phyloP scores from a whole-genome alignment of 208 protist genomes.

The Vickermania ingenoplastis region DNA sequence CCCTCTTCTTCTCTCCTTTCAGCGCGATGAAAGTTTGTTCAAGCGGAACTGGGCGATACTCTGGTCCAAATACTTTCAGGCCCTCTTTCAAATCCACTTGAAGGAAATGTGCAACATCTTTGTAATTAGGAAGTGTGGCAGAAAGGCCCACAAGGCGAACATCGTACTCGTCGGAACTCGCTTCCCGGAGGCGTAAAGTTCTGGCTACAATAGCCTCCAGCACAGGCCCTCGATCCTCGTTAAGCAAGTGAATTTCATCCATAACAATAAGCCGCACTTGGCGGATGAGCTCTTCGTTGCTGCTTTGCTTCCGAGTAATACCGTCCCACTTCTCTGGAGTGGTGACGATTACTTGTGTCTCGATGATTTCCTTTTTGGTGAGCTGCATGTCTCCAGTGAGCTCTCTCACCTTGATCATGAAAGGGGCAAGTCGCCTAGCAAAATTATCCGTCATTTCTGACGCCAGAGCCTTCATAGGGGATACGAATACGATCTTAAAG shows the following conservation, averaged over 20 bases:
- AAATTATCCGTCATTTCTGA: slow-evolving; percentile 98
- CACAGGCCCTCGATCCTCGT: slow-evolving; percentile 97
- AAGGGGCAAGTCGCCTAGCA: slow-evolving; percentile 76
- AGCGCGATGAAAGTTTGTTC: slow-evolving; percentile 95
- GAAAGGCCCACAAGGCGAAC: slow-evolving; percentile 96
- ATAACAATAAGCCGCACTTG: slow-evolving; percentile 96
- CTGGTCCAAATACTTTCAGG: slow-evolving; percentile 94
- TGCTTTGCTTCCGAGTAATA: slow-evolving; percentile 95
- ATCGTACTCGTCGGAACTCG: slow-evolving; percentile 64
- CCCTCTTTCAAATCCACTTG: slow-evolving; percentile 88
- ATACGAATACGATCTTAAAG: slow-evolving; percentile 99
- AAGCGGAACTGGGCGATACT: slow-evolving; percentile 97
- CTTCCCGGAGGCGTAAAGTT: slow-evolving; percentile 92
- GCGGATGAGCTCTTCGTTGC: slow-evolving; percentile 88
- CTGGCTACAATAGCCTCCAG: slow-evolving; percentile 97
- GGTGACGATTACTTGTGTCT: slow-evolving; percentile 98
- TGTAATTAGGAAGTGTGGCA: slow-evolving; percentile 99
- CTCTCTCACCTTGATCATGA: slow-evolving; percentile 91
- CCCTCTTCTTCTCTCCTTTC: slow-evolving; percentile 25
- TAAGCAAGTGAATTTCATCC: slow-evolving; percentile 99
- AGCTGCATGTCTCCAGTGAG: slow-evolving; percentile 99
- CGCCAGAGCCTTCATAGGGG: slow-evolving; percentile 99
- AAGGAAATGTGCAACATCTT: slow-evolving; percentile 97
- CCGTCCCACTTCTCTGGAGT: slow-evolving; percentile 99
- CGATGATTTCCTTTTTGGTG: slow-evolving; percentile 93